Evolutionary conservation across 139 green algal genomes (phyloP), one percentile per base, ranked within the genome.

Genomic region (Chlamydomonas asymmetrica): DNA sequence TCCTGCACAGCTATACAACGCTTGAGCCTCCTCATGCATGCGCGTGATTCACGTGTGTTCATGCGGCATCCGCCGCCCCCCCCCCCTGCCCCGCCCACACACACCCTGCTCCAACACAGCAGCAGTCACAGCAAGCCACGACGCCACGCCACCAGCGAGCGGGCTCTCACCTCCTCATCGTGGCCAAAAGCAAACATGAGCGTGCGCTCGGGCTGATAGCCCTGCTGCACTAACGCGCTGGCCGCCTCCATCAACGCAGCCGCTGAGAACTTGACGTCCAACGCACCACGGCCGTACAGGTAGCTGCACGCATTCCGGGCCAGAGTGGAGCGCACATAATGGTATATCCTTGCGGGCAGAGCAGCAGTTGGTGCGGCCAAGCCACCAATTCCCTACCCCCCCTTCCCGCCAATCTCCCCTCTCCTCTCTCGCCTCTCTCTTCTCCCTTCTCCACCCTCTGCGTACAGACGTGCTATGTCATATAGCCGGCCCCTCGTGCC

Each of bases 101-200:
- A n/a, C n/a, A n/a, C n/a, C 61, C 29, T 16, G 16, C 61, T 43
- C 27, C 8, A 9, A 34, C 61, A 67, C 27, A 13, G 9, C 61
- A 45, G 61, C 61, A 45, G 23, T 29, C 35, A 69, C 31, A 52
- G 20, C 63, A 69, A 54, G 18, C 6, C 59, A 65, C 7, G 18
- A 63, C 8, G 23, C 56, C 56, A 35, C 39, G 10, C 89, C 89
- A 0, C 84, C 81, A n/a, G 90, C 77, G 20, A 94, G 31, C 29
- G 84, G 88, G 18, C 83, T 6, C 78, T 9, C 27, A 82, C 82
- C 81, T 96, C 91, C 77, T 96, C 91, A 59, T 96, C 91, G 69
- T 96, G 91, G 8, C 91, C 91, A 71, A 95, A 88, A 0, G 80
- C 87, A 2, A 94, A 50, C 6, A 88, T 60, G n/a, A 96, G 25